These are phyloP conservation scores for Rachicladosporium sp. DNA, from an alignment of 2,329 filamentous ascomycete species.

Conservation along the genomic window DNA sequence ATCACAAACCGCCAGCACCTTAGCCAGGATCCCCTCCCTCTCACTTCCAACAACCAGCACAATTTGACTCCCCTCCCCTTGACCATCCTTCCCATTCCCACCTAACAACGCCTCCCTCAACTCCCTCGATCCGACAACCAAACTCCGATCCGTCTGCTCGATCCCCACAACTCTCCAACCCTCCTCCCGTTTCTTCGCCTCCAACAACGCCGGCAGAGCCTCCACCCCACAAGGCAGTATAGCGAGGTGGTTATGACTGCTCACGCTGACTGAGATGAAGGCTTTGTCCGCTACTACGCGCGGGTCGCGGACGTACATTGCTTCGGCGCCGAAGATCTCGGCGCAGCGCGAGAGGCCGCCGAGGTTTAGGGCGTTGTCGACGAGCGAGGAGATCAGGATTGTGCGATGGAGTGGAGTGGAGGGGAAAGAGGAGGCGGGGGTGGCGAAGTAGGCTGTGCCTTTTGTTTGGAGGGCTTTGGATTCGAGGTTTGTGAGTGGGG, in stretches of 20 bases:
- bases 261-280: slow-evolving; percentile 38
- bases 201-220: slow-evolving; percentile 25
- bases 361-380: slow-evolving; percentile 39
- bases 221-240: slow-evolving; percentile 25
- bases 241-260: slow-evolving; percentile 36
- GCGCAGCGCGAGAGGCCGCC: slow-evolving; percentile 38
- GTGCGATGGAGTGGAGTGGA: slow-evolving; percentile 17
- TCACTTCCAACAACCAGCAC: slow-evolving; percentile 39
- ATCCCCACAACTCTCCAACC: slow-evolving; percentile 41
- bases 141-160: slow-evolving; percentile 40
- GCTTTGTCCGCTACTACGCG: slow-evolving; percentile 33
- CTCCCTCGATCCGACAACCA: too few relatives aligned
- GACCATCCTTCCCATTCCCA: slow-evolving; percentile 12
- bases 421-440: too few relatives aligned
- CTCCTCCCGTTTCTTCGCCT: slow-evolving; percentile 27
- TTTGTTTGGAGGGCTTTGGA: slow-evolving; percentile 38
- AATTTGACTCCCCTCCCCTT: slow-evolving; percentile 12
- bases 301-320: slow-evolving; percentile 32
- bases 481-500: slow-evolving; percentile 1
- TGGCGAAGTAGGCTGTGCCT: slow-evolving; percentile 30
- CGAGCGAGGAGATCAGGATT: slow-evolving; percentile 38
- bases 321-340: slow-evolving; percentile 39
- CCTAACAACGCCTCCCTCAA: slow-evolving; percentile 27
- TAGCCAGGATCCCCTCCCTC: slow-evolving; percentile 37
- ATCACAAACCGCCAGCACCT: slow-evolving; percentile 37